A percentile compares a stretch with the other conserved stretches of the same genome.
Evolutionary conservation across 129 eudicot genomes (phyloP).

Genomic region (Silybum marianum): DNA sequence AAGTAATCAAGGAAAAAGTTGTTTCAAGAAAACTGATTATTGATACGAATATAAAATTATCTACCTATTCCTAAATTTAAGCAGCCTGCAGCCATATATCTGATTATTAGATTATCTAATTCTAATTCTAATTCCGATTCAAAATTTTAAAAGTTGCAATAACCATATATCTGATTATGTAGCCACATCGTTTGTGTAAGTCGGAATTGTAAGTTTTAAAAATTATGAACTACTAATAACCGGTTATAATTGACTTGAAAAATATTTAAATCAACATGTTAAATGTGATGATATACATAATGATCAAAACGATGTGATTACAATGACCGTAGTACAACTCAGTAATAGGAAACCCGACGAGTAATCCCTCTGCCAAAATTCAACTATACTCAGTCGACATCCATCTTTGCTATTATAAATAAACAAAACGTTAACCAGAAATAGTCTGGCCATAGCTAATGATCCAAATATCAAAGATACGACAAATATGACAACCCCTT

Average conservation of each 20-base stretch:
- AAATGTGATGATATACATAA: not conserved
- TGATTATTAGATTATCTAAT: too few relatives aligned
- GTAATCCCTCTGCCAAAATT: not conserved
- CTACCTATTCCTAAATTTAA: too few relatives aligned
- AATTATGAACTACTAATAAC: not conserved
- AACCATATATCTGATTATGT: too few relatives aligned
- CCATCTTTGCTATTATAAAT: slow-evolving; percentile 42
- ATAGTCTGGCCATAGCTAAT: slow-evolving; percentile 58
- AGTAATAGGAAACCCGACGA: not conserved
- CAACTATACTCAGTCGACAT: slow-evolving; percentile 57
- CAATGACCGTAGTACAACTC: not conserved
- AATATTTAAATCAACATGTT: not conserved
- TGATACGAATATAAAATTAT: too few relatives aligned
- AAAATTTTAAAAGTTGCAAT: too few relatives aligned
- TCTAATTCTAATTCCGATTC: too few relatives aligned
- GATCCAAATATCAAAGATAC: slow-evolving; percentile 62
- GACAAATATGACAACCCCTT: slow-evolving; percentile 78
- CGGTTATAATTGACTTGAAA: not conserved
- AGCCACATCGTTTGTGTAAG: not conserved
- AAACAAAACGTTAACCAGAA: slow-evolving; percentile 51
- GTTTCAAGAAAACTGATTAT: too few relatives aligned
- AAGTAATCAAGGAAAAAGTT: too few relatives aligned
- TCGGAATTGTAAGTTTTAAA: not conserved
- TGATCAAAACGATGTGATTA: too few relatives aligned
- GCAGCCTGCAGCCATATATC: too few relatives aligned